phyloP scores from a whole-genome alignment of 148 eudicot species.

The Camellia japonica region DNA sequence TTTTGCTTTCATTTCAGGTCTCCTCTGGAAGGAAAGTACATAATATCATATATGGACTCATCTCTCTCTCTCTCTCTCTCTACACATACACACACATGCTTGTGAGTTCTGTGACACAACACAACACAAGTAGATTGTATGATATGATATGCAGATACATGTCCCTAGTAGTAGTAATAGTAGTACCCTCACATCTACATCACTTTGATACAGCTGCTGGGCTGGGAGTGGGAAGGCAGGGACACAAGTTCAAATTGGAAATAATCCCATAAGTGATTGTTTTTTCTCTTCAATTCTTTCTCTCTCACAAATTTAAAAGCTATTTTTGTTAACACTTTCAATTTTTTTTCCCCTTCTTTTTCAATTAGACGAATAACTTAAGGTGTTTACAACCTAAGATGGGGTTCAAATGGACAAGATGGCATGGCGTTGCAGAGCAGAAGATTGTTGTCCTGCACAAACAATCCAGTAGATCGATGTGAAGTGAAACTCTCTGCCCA shows the following conservation, averaged over 20 bases:
- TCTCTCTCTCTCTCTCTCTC: conserved; percentile 1
- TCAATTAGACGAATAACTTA: too few relatives aligned
- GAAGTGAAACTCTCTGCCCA: not conserved
- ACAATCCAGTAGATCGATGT: not conserved
- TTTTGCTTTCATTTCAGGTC: not conserved
- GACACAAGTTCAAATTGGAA: too few relatives aligned
- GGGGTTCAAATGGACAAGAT: not conserved
- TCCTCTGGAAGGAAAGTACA: too few relatives aligned
- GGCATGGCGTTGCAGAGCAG: not conserved
- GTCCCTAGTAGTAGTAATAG: not conserved
- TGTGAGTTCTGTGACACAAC: too few relatives aligned
- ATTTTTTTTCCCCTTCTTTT: too few relatives aligned
- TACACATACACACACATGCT: not conserved
- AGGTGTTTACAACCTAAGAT: too few relatives aligned
- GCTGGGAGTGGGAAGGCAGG: too few relatives aligned
- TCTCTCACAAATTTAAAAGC: not conserved
- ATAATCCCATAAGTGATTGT: too few relatives aligned
- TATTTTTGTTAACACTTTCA: too few relatives aligned
- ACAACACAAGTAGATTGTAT: not conserved
- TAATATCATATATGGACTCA: not conserved
- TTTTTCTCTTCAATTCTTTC: not conserved
- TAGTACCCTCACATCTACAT: not conserved
- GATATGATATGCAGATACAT: not conserved
- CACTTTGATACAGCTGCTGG: too few relatives aligned
- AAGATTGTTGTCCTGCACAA: not conserved